phyloP scores from a whole-genome alignment of 2,329 filamentous ascomycete genomes.

The Venturia aucupariae region DNA sequence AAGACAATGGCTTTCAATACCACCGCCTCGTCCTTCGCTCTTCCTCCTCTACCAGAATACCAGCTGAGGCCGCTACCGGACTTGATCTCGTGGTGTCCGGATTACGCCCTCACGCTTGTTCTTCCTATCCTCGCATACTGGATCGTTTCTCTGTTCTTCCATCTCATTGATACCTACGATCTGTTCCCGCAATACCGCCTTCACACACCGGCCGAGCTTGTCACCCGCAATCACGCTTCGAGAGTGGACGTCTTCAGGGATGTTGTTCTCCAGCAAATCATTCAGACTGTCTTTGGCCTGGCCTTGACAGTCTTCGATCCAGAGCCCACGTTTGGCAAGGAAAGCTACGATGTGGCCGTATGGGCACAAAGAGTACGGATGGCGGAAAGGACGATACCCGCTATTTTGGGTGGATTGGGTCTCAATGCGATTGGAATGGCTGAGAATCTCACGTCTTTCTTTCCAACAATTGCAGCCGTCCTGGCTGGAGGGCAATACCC shows the following conservation, averaged over 20 bases:
- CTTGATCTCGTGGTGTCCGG: slow-evolving; percentile 67
- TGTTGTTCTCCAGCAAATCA: slow-evolving; percentile 82
- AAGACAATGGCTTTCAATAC: slow-evolving; percentile 18
- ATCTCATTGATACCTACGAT: slow-evolving; percentile 76
- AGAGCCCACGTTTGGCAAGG: slow-evolving; percentile 63
- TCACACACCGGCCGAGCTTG: slow-evolving; percentile 86
- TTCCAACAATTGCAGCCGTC: slow-evolving; percentile 65
- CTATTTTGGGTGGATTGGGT: slow-evolving; percentile 60
- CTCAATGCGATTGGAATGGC: slow-evolving; percentile 68
- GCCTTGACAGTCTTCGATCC: slow-evolving; percentile 64
- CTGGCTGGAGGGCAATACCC: slow-evolving; percentile 78
- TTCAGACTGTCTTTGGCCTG: slow-evolving; percentile 68
- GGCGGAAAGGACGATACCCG: slow-evolving; percentile 68
- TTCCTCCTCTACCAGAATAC: slow-evolving; percentile 83
- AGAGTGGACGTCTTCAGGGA: slow-evolving; percentile 81
- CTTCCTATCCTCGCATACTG: slow-evolving; percentile 82
- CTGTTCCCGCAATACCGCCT: slow-evolving; percentile 84
- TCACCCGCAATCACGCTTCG: slow-evolving; percentile 77
- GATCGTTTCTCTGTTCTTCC: slow-evolving; percentile 76
- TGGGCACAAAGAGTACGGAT: slow-evolving; percentile 80
- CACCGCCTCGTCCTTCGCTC: slow-evolving; percentile 47
- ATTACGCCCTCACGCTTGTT: slow-evolving; percentile 68
- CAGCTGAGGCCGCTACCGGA: slow-evolving; percentile 59
- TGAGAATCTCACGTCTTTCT: slow-evolving; percentile 60
- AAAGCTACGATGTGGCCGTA: slow-evolving; percentile 77